Percentiles rank a stretch among this genome's conserved stretches.
These are phyloP conservation scores for Plasmodium gallinaceum DNA, from an alignment of 169 alveolate species.

Conservation along the genomic window DNA sequence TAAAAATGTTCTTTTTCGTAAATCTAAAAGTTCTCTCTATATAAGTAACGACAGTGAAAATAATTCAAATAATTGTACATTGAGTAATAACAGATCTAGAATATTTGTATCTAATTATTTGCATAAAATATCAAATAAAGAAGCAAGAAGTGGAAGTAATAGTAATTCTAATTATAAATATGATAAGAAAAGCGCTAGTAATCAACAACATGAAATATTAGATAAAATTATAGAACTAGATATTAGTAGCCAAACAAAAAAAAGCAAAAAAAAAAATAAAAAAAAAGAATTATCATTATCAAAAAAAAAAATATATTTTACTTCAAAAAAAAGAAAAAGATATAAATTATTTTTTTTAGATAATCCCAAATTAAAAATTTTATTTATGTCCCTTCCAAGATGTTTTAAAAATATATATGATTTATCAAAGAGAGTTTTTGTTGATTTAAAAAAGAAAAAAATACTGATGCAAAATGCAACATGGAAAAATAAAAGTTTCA, in stretches of 20 bases:
- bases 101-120: constrained; percentile 2
- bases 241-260: constrained; percentile 36
- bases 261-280: constrained; percentile 28
- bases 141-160: constrained; percentile 11
- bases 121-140: constrained; percentile 17
- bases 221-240: constrained; percentile 67
- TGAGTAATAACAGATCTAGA: constrained; percentile 10
- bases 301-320: constrained; percentile 21
- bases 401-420: constrained; percentile 22
- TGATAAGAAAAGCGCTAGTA: not conserved
- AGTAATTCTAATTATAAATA: constrained; percentile 8
- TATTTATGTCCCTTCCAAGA: constrained; percentile 44
- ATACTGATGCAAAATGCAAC: constrained; percentile 80
- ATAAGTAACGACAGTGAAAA: not conserved
- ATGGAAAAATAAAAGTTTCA: constrained; percentile 77
- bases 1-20: not conserved
- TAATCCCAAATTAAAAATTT: constrained; percentile 29
- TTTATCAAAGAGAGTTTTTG: constrained; percentile 52
- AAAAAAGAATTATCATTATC: constrained; percentile 19
- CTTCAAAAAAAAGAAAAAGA: constrained; percentile 34
- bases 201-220: constrained; percentile 30
- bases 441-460: constrained; percentile 76
- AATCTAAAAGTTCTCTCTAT: not conserved
- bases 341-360: constrained; percentile 29
- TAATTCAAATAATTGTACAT: not conserved